A percentile compares a stretch with the other conserved stretches of the same genome.
These are phyloP conservation scores for Naumovozyma castellii DNA, from an alignment of 805 yeast genomes.

Conservation along the genomic window DNA sequence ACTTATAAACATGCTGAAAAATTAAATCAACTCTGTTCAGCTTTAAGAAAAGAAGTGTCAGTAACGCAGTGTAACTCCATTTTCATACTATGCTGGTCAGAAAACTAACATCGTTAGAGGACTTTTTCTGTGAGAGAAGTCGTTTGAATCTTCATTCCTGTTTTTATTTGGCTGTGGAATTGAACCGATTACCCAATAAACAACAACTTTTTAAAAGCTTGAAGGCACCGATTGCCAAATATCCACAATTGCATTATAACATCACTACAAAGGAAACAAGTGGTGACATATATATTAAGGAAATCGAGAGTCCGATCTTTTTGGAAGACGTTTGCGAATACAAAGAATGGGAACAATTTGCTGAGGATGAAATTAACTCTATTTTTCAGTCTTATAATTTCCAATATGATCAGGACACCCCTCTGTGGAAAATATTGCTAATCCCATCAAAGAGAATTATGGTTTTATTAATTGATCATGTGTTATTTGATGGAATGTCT, in stretches of 20 bases:
- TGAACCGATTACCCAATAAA: slow-evolving; percentile 14
- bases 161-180: slow-evolving; percentile 15
- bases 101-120: slow-evolving; percentile 11
- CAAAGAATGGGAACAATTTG: slow-evolving; percentile 8
- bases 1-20: no score
- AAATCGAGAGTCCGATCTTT: slow-evolving; percentile 5
- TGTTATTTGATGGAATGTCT: slow-evolving; percentile 24
- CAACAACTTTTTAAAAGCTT: slow-evolving; percentile 9
- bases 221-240: slow-evolving; percentile 6
- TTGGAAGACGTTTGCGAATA: slow-evolving; percentile 17
- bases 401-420: slow-evolving; percentile 9
- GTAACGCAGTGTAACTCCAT: neutral
- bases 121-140: slow-evolving; percentile 19
- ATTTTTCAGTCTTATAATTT: slow-evolving; percentile 17
- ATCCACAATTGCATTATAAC: slow-evolving; percentile 16
- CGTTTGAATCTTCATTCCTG: slow-evolving; percentile 21
- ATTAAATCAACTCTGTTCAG: no score
- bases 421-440: slow-evolving; percentile 23
- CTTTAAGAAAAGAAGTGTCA: no score
- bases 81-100: neutral
- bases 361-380: slow-evolving; percentile 9
- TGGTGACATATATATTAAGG: slow-evolving; percentile 4
- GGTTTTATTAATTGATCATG: slow-evolving; percentile 19
- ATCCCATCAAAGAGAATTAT: slow-evolving; percentile 10
- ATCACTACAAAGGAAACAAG: slow-evolving; percentile 2